Evolutionary conservation across 108 stramenopile genomes (phyloP), one percentile per base, ranked within the genome.

Genomic region (Poteriospumella lacustris): DNA sequence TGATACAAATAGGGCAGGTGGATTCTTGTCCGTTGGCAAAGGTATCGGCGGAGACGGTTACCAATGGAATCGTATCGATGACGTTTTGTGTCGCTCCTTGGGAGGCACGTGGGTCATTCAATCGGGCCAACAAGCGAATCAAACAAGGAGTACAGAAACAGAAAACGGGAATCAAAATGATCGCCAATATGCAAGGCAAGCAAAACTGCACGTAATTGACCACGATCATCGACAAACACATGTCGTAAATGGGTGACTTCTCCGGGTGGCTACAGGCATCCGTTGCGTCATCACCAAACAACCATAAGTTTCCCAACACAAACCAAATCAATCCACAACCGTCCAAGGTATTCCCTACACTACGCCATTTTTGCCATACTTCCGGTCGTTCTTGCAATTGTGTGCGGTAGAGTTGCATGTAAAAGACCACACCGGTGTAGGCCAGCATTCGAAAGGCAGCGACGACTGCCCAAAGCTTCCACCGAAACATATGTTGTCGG

Each of bases 141-240:
- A 87, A 79, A 52, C 85, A 86, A 15, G 87, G 87, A 2, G 86
- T 77, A 76, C 87, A 87, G 43, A 87, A 87, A 73, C 87, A 87
- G 24, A 87, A 42, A 3, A 87, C 84, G 2, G 87, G 87, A 40
- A 87, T 68, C 58, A 85, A 56, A 31, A 85, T 41, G 40, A 87
- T 76, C 42, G 81, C 84, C 44, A 86, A 39, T 41, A 86, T 80
- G 59, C 87, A 87, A 0, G 87, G 87, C 79, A 86, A 44, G 68
- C 85, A 86, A 42, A 87, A 77, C 80, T 87, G 85, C 1, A 62
- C 58, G 76, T 86, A 87, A 2, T 73, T 80, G 42, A 87, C 68
- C 60, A 87, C 47, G 42, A 87, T 79, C 47, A 84, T 77, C n/a
- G 73, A 80, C 31, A 86, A 77, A 70, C 85, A 86, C n/a, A 86